Percentiles rank a stretch among this genome's conserved stretches.
Evolutionary conservation across 768 basidiomycete genomes (phyloP).

Genomic region (Tremella mesenterica): DNA sequence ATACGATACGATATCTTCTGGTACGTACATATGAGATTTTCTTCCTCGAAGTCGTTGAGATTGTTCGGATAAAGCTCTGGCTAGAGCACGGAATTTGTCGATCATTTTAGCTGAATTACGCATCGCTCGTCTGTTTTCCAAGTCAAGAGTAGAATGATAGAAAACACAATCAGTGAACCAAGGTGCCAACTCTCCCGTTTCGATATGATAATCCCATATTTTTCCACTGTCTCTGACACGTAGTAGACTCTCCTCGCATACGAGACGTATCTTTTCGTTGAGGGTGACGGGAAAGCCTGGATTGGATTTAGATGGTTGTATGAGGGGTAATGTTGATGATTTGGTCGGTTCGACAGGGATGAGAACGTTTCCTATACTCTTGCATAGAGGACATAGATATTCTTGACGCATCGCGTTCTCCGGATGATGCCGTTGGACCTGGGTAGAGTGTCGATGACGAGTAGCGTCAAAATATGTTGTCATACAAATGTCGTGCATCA

Average conservation of each 20-base stretch:
- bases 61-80: constrained; percentile 74
- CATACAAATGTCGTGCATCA: constrained; percentile 96
- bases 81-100: constrained; percentile 70
- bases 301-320: constrained; percentile 7
- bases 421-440: constrained; percentile 85
- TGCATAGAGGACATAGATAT: constrained; percentile 93
- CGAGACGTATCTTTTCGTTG: constrained; percentile 79
- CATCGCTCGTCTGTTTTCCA: constrained; percentile 34
- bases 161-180: constrained; percentile 41
- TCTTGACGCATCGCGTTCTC: constrained; percentile 89
- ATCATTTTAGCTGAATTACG: constrained; percentile 69
- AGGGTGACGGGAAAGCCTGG: constrained; percentile 52
- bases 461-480: constrained; percentile 79
- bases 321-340: constrained; percentile 9
- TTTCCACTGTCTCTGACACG: constrained; percentile 44
- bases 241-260: constrained; percentile 80
- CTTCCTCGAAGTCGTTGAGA: constrained; percentile 68
- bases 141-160: constrained; percentile 15
- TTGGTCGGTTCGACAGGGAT: constrained; percentile 58
- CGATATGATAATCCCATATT: constrained; percentile 43
- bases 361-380: constrained; percentile 88
- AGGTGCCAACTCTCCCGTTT: constrained; percentile 42
- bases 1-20: constrained; percentile 83
- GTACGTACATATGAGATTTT: constrained; percentile 78
- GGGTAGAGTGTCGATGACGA: constrained; percentile 73